Base-by-base conservation (phyloP, 345 rosid genomes). In the Bruguiera parviflora region DNA sequence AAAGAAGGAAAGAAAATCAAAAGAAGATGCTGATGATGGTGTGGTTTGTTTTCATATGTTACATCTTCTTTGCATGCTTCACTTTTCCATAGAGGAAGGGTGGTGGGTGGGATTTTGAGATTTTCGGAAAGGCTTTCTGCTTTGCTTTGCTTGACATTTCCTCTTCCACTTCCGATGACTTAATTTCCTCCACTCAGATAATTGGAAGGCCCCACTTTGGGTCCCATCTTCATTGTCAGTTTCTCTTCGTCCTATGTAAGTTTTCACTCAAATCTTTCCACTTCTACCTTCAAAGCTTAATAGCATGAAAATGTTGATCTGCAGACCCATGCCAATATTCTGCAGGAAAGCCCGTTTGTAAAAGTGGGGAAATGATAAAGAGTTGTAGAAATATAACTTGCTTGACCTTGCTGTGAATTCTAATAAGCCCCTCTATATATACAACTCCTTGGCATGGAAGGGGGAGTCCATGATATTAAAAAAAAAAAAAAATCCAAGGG, bases 101-200 rank as follows among this genome's bases (percentile, higher is more conserved):
- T 56, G 71, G 84, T 76, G 65, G 84, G 78, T 77, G 71, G 31
- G 66, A 63, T 70, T 80, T 76, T n/a, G 61, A 20, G 84, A 73
- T 77, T 61, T 77, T 52, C 73, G 66, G 61, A 51, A 32, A 57
- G 49, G 49, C 18, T 3, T 43, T 43, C 18, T 43, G 49, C 49
- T 43, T 43, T 43, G 69, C 18, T 35, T 67, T 53, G 83, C 89
- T 85, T 83, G 80, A 72, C 76, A 81, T 69, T 77, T 78, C 85
- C 81, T 73, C 80, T 80, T 81, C 87, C 88, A 79, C 83, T 77
- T 61, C 35, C 51, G 53, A 56, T 72, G 76, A 66, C 79, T 68
- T 19, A 8, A 22, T 33, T 68, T 69, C 35, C 81, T 80, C 82
- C 84, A 77, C 83, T 73, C 7, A 65, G 51, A 15, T 35, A 69